These are phyloP conservation scores for Gaeumannomyces tritici DNA, from an alignment of 2,329 filamentous ascomycete species.

Conservation along the genomic window DNA sequence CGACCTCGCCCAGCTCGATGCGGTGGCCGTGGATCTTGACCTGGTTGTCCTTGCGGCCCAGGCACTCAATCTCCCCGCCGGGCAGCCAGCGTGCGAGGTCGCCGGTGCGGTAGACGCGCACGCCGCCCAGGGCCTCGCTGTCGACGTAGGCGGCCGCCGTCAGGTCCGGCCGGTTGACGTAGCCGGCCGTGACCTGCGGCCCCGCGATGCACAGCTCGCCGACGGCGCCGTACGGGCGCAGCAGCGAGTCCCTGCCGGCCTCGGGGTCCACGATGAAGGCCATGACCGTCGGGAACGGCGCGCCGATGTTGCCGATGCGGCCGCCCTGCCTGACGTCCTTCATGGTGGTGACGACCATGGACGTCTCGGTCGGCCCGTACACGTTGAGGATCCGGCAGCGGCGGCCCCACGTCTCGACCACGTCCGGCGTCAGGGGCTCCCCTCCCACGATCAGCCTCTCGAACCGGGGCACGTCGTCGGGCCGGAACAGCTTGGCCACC, in stretches of 20 bases:
- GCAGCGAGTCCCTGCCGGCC: constrained; percentile 2
- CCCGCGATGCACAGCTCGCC: constrained; percentile 34
- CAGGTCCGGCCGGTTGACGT: constrained; percentile 21
- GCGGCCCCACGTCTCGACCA: not conserved
- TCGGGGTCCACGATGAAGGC: constrained; percentile 9
- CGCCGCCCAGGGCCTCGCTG: not conserved
- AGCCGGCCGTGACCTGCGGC: constrained; percentile 32
- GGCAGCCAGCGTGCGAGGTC: constrained; percentile 2
- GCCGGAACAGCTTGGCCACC: constrained; percentile 7
- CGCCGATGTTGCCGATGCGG: constrained; percentile 10
- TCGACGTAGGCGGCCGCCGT: constrained; percentile 1
- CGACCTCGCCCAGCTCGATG: constrained; percentile 4
- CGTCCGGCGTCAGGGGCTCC: constrained; percentile 23
- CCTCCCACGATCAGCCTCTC: constrained; percentile 47
- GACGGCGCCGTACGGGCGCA: constrained; percentile 7
- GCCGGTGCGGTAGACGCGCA: constrained; percentile 9
- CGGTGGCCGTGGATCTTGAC: constrained; percentile 3
- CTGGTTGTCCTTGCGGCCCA: constrained; percentile 2
- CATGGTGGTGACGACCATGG: not conserved
- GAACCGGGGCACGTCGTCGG: constrained; percentile 3
- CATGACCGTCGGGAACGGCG: constrained; percentile 9
- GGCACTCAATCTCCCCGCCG: not conserved
- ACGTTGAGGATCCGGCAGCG: constrained; percentile 10
- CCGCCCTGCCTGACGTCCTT: not conserved
- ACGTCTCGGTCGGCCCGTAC: constrained; percentile 49